Evolutionary conservation across 192 early-diverging fungal genomes (phyloP), one percentile per base, ranked within the genome.

Genomic region (Coemansia sp.): DNA sequence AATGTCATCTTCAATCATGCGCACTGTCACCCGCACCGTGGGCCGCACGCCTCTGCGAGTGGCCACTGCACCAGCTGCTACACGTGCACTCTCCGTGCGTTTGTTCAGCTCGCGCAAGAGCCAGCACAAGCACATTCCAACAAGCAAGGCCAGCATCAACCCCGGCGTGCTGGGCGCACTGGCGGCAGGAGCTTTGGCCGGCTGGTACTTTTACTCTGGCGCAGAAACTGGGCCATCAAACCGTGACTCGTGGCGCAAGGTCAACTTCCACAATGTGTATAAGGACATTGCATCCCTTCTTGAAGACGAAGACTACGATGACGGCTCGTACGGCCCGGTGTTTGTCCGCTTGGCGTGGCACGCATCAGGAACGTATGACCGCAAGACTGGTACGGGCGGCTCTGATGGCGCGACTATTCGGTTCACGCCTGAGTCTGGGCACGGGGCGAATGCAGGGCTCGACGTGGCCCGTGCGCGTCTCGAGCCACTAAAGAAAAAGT

Each of bases 281-380:
- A 86, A 89, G 72, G 87, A 87, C 56, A 92, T 92, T 70, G 90
- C 89, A 35, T 85, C 83, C 52, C 75, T 92, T 58, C 81, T 92
- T 22, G 89, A 90, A 53, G 87, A 90, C 63, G 83, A 87, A 62
- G 79, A 89, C 79, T 90, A 89, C 54, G 90, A 92, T 70, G 90
- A 92, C 58, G 92, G 92, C 54, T 88, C 86, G 27, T 87, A 85
- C 68, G 92, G 89, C 21, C 90, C 91, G 1, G 81, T 94, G 32
- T 81, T 94, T 69, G 67, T 93, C 53, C 87, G 92, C 21, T 85
- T 94, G 23, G 92, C 92, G 37, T 94, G 92, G 92, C 92, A 94
- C 79, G 73, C 89, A 5, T 85, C 86, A 48, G 92, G 92, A n/a
- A 92, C 92, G 32, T 92, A 83, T 73, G 87, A 87, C 73, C 75